A percentile compares a stretch with the other conserved stretches of the same genome.
These are phyloP conservation scores for Plasmodium inui DNA, from an alignment of 169 alveolate genomes.

Conservation along the genomic window DNA sequence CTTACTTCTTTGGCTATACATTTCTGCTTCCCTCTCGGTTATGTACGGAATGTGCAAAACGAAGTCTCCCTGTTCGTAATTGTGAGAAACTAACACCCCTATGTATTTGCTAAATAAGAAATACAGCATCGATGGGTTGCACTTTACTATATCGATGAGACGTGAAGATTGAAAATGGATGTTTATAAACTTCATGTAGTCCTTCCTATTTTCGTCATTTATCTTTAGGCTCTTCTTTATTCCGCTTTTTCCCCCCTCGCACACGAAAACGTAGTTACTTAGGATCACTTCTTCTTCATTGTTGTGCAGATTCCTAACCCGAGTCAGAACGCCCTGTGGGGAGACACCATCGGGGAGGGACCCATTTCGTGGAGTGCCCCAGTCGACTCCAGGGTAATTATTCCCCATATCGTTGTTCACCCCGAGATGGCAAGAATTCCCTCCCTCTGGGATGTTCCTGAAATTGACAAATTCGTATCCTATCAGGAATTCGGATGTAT, in stretches of 20 bases:
- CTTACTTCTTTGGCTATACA: constrained; percentile 8
- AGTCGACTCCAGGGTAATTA: neutral
- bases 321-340: constrained; percentile 19
- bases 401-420: neutral
- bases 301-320: constrained; percentile 16
- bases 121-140: constrained; percentile 90
- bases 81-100: constrained; percentile 92
- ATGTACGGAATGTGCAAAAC: constrained; percentile 93
- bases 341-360: neutral
- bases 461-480: constrained; percentile 64
- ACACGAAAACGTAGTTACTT: constrained; percentile 81
- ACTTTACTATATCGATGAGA: constrained; percentile 80
- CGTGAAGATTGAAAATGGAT: constrained; percentile 87
- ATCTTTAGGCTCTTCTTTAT: constrained; percentile 37
- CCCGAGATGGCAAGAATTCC: neutral
- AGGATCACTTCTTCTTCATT: constrained; percentile 81
- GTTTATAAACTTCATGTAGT: constrained; percentile 88
- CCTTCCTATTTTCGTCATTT: constrained; percentile 74
- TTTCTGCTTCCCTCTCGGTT: constrained; percentile 82
- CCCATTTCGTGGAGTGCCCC: neutral
- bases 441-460: neutral
- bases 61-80: constrained; percentile 89
- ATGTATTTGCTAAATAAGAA: constrained; percentile 87
- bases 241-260: constrained; percentile 82
- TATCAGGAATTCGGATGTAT: constrained; percentile 41